Evolutionary conservation across 768 basidiomycete species (phyloP), one percentile per base, ranked within the genome.

Genomic region (Dioszegia aurantiaca): DNA sequence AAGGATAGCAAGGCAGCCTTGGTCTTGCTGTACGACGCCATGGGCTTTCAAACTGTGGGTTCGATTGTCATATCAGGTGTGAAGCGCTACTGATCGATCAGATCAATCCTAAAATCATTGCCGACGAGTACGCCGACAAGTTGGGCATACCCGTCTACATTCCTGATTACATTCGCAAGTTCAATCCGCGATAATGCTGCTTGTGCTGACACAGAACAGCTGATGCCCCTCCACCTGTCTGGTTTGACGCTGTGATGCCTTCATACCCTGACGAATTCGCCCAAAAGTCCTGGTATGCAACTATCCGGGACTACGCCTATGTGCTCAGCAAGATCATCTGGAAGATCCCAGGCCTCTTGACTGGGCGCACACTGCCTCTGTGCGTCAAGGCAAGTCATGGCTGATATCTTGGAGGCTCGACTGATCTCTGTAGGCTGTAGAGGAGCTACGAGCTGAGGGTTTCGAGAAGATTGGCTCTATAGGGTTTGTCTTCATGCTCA

Each of bases 151-250:
- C 65, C 10, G 69, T 71, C 37, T 62, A 63, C 33, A 64, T 67
- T 0, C 69, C 69, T 1, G 69, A 71, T 26, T 71, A 68, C 46
- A 65, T 71, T 41, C 62, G 69, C 68, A 37, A 61, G 64, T 55
- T 26, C 14, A n/a, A 10, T 42, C 41, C 12, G 12, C 24, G n/a
- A n/a, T n/a, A n/a, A n/a, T n/a, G n/a, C 33, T 10, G 27, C 28
- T 28, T 14, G 16, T 30, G 46, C 46, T 48, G 26, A 48, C 11
- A 17, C 28, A 9, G 9, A n/a, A 9, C 45, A 70, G 69, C 60
- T 21, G 48, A 62, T 40, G 58, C 65, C 11, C 61, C 63, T 4
- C 45, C 53, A 11, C 40, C 56, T 4, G 31, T 49, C 2, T 23
- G 48, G 9, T 51, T 66, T 36, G 64, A 64, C 11, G 30, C 55